Conservation (phyloP, 352 stramenopile genomes). For the Peronospora belbahrii region DNA sequence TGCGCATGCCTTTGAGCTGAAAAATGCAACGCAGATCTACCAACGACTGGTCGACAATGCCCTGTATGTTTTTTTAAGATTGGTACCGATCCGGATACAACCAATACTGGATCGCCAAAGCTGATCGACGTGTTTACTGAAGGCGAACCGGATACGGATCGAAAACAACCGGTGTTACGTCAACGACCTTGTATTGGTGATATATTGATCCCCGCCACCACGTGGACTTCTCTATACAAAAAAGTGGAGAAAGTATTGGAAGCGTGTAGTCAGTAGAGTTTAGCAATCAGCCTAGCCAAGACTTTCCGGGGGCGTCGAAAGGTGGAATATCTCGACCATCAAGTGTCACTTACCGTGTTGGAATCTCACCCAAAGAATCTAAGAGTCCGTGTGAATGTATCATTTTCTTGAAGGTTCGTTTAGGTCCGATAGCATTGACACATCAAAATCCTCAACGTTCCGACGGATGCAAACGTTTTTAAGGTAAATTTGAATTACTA, state of each 20-base stretch:
- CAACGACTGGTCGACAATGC: background rate
- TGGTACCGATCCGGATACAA: too few species aligned
- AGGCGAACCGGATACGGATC: background rate
- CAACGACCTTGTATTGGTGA: slow-evolving; percentile 28
- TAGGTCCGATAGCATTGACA: too few species aligned
- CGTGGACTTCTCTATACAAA: slow-evolving; percentile 9
- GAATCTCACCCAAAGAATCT: slow-evolving; percentile 8
- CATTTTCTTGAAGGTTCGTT: too few species aligned
- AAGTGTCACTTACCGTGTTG: background rate
- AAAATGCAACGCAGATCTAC: slow-evolving; percentile 1
- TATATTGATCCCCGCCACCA: slow-evolving; percentile 3
- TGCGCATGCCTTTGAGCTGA: slow-evolving; percentile 8
- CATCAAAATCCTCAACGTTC: too few species aligned
- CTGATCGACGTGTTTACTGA: too few species aligned
- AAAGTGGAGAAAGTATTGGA: slow-evolving; percentile 7
- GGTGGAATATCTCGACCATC: slow-evolving; percentile 15
- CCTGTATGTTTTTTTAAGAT: too few species aligned
- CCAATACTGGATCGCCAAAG: too few species aligned
- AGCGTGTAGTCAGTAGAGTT: slow-evolving; percentile 8
- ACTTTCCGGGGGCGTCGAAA: slow-evolving; percentile 8
- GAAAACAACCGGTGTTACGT: background rate
- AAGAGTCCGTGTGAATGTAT: background rate
- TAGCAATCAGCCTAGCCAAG: slow-evolving; percentile 23
- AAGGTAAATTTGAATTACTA: too few species aligned
- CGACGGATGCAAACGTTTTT: too few species aligned